Conservation (phyloP, 805 yeast genomes). For the Monosporozyma aerobia region DNA sequence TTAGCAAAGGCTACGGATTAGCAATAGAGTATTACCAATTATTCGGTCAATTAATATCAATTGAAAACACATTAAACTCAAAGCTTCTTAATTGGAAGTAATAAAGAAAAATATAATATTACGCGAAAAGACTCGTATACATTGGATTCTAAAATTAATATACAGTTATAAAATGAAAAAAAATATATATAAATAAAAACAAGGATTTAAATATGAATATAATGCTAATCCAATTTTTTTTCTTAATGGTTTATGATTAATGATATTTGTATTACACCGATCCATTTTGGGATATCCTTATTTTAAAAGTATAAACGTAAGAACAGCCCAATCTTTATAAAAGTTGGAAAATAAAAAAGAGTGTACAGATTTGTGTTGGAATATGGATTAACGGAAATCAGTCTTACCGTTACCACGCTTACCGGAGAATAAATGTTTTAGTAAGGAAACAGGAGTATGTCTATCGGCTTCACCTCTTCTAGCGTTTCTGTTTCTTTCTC, state of each 20-base stretch:
- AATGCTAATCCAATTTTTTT: neutral
- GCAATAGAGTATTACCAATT: neutral
- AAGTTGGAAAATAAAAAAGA: neutral
- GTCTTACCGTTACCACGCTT: constrained; percentile 93
- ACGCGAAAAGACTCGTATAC: neutral
- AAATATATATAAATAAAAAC: neutral
- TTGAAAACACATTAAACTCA: too few relatives aligned
- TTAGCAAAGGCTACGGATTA: neutral
- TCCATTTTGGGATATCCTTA: neutral
- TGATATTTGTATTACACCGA: neutral
- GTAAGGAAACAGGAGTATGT: constrained; percentile 72
- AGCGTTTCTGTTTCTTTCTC: constrained; percentile 86
- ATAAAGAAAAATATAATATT: neutral
- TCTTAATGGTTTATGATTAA: neutral
- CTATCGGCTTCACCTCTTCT: constrained; percentile 96
- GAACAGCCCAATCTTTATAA: neutral
- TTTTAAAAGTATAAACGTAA: neutral
- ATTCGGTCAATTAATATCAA: neutral
- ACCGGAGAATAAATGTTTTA: constrained; percentile 93
- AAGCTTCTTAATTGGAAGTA: too few relatives aligned
- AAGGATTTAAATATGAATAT: constrained; percentile 1
- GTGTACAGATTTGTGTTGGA: neutral
- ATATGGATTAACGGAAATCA: constrained; percentile 58
- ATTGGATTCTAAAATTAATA: neutral
- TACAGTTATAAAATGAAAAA: neutral